Conservation (phyloP, 805 yeast genomes). For the Groenewaldozyma tartarivorans region DNA sequence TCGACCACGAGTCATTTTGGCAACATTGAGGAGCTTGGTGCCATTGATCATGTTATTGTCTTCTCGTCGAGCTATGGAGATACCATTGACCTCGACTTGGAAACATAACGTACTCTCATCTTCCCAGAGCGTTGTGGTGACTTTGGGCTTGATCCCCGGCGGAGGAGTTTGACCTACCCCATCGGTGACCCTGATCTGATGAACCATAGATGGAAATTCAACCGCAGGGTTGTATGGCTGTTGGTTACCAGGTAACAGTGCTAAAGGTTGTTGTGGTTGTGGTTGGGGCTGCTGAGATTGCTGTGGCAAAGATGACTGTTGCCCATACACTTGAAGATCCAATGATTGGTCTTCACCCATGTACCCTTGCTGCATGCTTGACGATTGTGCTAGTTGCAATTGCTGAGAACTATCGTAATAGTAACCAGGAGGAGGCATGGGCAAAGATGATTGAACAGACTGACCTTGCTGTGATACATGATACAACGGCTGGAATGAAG, state of each 20-base stretch:
- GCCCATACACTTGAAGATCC: not conserved
- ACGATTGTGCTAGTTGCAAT: not conserved
- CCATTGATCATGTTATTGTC: conserved; percentile 85
- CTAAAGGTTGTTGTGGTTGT: conserved; percentile 1
- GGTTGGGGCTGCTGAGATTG: conserved; percentile 1
- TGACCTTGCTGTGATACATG: not conserved
- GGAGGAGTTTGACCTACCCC: conserved; percentile 23
- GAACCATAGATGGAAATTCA: conserved; percentile 17
- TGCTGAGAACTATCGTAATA: not conserved
- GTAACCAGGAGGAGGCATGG: not conserved
- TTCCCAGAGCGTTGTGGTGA: conserved; percentile 82
- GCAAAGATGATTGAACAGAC: not conserved
- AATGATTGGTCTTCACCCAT: not conserved
- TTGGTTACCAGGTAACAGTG: not conserved
- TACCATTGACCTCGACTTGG: conserved; percentile 75
- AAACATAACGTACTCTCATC: conserved; percentile 78
- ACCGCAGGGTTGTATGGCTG: conserved; percentile 8
- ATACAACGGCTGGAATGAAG: not conserved
- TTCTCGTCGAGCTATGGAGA: conserved; percentile 74
- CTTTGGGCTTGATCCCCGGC: conserved; percentile 36
- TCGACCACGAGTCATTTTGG: conserved; percentile 80
- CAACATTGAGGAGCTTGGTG: conserved; percentile 72
- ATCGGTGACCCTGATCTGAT: conserved; percentile 15
- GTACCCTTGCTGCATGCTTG: not conserved
- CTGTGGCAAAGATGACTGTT: not conserved